Evolutionary conservation across 2,329 filamentous ascomycete genomes (phyloP).

Genomic region (Cladosporium velox): DNA sequence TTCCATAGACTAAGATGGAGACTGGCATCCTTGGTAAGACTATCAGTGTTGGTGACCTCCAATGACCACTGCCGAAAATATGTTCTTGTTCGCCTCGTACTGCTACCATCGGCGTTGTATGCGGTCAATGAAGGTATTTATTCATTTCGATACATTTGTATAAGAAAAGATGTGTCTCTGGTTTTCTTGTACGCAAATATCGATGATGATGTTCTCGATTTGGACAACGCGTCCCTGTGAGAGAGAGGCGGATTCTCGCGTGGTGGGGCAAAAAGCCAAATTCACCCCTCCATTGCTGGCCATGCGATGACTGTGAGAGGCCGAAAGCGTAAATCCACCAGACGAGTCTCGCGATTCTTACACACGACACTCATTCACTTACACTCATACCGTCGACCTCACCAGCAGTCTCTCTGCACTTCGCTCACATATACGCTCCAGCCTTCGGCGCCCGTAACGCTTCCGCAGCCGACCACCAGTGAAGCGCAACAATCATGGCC

Average conservation of each 20-base stretch:
- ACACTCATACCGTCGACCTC: not conserved
- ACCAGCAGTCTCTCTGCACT: not conserved
- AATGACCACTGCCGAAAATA: not conserved
- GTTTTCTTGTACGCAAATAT: too few species aligned
- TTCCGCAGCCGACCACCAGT: not conserved
- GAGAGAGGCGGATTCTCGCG: not conserved
- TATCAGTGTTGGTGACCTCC: not conserved
- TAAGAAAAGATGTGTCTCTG: too few species aligned
- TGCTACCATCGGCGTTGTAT: not conserved
- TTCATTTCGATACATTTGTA: too few species aligned
- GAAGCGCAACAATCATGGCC: conserved; percentile 14
- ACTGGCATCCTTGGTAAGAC: too few species aligned
- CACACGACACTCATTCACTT: not conserved
- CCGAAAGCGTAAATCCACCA: not conserved
- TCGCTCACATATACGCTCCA: not conserved
- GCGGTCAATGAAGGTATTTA: too few species aligned
- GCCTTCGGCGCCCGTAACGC: not conserved
- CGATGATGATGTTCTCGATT: too few species aligned
- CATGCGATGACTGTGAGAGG: not conserved
- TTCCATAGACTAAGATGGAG: too few species aligned
- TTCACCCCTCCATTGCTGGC: not conserved
- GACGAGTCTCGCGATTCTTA: not conserved
- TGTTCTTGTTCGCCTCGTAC: not conserved
- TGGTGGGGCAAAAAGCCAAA: not conserved
- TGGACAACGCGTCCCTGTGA: not conserved